Base-by-base conservation (phyloP, 257 asterid genomes). In the Cinchona pubescens region DNA sequence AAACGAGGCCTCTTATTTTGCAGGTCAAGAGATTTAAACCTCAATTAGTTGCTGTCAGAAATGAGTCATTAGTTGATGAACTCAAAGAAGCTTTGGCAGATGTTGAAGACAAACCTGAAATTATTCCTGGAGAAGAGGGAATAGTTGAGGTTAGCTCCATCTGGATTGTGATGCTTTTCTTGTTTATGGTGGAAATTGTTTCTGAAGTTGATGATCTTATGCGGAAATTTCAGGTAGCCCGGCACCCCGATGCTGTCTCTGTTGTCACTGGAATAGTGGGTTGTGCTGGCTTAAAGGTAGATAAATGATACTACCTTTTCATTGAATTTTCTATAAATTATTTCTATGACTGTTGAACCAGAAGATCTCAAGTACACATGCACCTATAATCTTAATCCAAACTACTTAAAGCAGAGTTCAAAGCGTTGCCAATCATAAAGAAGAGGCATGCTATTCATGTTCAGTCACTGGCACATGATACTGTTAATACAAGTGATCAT, bases 231-330 rank as follows among this genome's bases (percentile, higher is more conserved):
- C 90, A 94, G 99, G 99, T 92, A 83, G 99, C 98, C 7, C 95
- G 98, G 19, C 99, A 95, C 80, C 93, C 96, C 0, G 99, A 95
- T 83, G 97, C 96, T 78, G 96, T 83, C 43, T 90, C 97, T 32
- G 98, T 92, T 37, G 99, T 95, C 76, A 95, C 99, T 0, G 99
- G 97, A 82, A 95, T 95, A 62, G 99, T 95, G 77, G 99, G 98
- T 40, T 95, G 98, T 70, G 99, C 99, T 3, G 99, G 99, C 78
- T 80, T 95, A 37, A 92, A 95, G 99, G 99, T 95, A 78, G 7
- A 51, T 16, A 9, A 21, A 32, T 29, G n/a, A n/a, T 5, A 4
- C 40, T 30, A n/a, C 42, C 19, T 67, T 37, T 3, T 12, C 14
- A n/a, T 13, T 2, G 12, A 35, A 32, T 65, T 48, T 69, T 43